Evolutionary conservation across 2,329 filamentous ascomycete species (phyloP).

Genomic region (Cladophialophora chaetospira): DNA sequence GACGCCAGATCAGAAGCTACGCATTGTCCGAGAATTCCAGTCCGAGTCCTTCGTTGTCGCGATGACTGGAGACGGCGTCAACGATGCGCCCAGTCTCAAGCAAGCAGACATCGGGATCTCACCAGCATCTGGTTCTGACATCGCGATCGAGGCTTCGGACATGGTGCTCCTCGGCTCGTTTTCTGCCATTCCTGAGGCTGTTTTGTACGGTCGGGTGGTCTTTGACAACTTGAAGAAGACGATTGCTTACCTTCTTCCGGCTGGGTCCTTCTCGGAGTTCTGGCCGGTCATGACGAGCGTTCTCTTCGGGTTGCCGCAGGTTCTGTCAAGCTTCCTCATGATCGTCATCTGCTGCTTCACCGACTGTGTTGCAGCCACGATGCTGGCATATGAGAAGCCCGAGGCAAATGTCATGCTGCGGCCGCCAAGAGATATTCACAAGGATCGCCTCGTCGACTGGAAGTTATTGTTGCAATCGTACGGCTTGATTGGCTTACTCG

Average conservation of each 20-base stretch:
- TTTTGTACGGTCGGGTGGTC: slow-evolving; percentile 72
- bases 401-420: slow-evolving; percentile 74
- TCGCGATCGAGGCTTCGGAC: slow-evolving; percentile 64
- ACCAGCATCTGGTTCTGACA: slow-evolving; percentile 60
- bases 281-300: slow-evolving; percentile 71
- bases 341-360: slow-evolving; percentile 64
- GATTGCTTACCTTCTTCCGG: slow-evolving; percentile 72
- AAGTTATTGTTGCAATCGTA: slow-evolving; percentile 73
- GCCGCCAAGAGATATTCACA: slow-evolving; percentile 67
- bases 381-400: slow-evolving; percentile 73
- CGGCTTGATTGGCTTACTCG: slow-evolving; percentile 66
- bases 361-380: slow-evolving; percentile 71
- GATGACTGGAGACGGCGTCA: slow-evolving; percentile 54
- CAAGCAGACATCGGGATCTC: slow-evolving; percentile 63
- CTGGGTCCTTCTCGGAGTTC: slow-evolving; percentile 74
- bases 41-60: slow-evolving; percentile 59
- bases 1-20: slow-evolving; percentile 76
- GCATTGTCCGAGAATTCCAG: slow-evolving; percentile 76
- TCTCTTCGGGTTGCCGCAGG: slow-evolving; percentile 70
- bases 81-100: slow-evolving; percentile 57
- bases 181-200: slow-evolving; percentile 69
- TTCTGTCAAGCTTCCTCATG: slow-evolving; percentile 73
- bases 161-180: slow-evolving; percentile 70
- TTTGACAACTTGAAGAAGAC: slow-evolving; percentile 80
- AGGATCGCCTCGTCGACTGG: slow-evolving; percentile 72